These are phyloP conservation scores for Paxillus ammoniavirescens DNA, from an alignment of 768 basidiomycete genomes.

Conservation along the genomic window DNA sequence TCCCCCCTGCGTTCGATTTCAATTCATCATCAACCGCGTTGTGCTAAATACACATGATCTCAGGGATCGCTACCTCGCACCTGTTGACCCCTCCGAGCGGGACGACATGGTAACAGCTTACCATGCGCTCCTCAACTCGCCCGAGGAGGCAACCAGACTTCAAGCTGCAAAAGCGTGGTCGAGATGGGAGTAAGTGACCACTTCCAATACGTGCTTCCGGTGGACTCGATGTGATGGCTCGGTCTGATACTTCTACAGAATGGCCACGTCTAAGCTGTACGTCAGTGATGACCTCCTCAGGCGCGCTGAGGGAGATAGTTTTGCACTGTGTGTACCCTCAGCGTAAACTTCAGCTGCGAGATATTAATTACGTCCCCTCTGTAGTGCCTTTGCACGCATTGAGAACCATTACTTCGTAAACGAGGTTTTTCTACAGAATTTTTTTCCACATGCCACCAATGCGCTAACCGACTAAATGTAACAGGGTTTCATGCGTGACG, in stretches of 20 bases:
- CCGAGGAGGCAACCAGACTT: constrained; percentile 62
- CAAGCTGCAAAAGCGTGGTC: constrained; percentile 83
- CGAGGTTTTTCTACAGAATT: constrained; percentile 41
- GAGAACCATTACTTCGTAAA: constrained; percentile 93
- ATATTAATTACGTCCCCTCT: constrained; percentile 2
- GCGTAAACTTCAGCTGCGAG: constrained; percentile 1
- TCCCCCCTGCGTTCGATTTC: background rate
- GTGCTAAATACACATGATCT: background rate
- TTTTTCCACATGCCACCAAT: background rate
- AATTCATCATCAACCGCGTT: background rate
- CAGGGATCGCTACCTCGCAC: constrained; percentile 82
- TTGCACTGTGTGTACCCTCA: constrained; percentile 58
- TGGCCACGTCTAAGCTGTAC: constrained; percentile 75
- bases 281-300: constrained; percentile 69
- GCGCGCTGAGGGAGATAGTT: constrained; percentile 68
- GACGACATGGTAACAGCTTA: constrained; percentile 82
- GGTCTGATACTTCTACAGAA: constrained; percentile 42
- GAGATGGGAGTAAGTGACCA: constrained; percentile 77
- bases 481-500: constrained; percentile 84
- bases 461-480: constrained; percentile 1
- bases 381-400: constrained; percentile 81
- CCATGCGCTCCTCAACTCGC: constrained; percentile 71
- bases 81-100: constrained; percentile 80
- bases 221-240: background rate
- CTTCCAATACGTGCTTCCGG: background rate